phyloP scores from a whole-genome alignment of 225 moss, liverwort and hornwort species.

The Physcomitrellopsis africana region DNA sequence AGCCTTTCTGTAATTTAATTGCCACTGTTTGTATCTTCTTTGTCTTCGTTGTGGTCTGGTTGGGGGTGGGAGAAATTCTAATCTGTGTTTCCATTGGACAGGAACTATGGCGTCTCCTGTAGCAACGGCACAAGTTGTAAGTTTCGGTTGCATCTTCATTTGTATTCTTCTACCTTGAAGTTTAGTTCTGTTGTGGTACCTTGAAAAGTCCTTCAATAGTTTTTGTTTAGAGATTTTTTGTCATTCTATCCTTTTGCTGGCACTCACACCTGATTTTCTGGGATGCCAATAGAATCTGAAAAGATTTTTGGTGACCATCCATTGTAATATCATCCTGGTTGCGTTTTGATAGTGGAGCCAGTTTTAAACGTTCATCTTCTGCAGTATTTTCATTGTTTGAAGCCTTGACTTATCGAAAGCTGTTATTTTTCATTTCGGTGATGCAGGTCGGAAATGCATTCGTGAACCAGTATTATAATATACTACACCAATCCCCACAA shows the following conservation, averaged over 20 bases:
- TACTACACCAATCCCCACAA: constrained; percentile 74
- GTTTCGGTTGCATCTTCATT: constrained; percentile 29
- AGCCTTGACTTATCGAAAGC: neutral
- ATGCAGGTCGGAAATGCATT: constrained; percentile 87
- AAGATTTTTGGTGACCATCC: too few species aligned
- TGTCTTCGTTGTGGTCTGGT: neutral
- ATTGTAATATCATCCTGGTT: too few species aligned
- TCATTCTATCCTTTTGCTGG: neutral
- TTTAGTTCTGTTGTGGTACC: neutral
- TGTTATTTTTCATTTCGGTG: constrained; percentile 1
- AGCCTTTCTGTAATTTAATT: neutral
- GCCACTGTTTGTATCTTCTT: neutral
- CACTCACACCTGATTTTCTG: neutral
- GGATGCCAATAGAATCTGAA: neutral
- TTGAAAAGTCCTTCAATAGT: neutral
- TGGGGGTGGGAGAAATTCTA: constrained; percentile 1
- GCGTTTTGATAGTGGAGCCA: neutral
- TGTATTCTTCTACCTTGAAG: neutral
- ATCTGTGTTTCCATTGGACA: constrained; percentile 22
- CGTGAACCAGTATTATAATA: constrained; percentile 83
- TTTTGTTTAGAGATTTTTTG: neutral
- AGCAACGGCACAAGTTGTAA: constrained; percentile 60
- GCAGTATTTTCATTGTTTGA: neutral
- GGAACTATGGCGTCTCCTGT: constrained; percentile 62
- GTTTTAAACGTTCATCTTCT: neutral